These are phyloP conservation scores for Suillus hirtellus DNA, from an alignment of 768 basidiomycete genomes.

Conservation along the genomic window DNA sequence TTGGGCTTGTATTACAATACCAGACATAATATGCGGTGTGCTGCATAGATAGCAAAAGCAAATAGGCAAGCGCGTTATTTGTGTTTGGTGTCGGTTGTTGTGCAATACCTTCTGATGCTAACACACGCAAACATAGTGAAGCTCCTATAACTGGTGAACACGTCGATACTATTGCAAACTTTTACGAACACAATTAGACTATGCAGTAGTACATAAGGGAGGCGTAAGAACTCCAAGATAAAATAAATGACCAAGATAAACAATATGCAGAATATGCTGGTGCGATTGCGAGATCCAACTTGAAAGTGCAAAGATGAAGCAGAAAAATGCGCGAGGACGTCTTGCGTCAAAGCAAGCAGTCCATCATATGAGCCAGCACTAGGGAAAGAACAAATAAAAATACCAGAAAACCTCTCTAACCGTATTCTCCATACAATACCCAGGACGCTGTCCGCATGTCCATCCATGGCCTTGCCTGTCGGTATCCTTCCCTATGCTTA, in stretches of 20 bases:
- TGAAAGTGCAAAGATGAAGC: conserved; percentile 22
- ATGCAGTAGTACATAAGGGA: conserved; percentile 28
- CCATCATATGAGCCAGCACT: conserved; percentile 27
- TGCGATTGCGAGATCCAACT: conserved; percentile 34
- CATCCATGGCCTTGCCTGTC: conserved; percentile 3
- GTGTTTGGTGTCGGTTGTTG: conserved; percentile 3
- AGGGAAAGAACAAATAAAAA: conserved; percentile 28
- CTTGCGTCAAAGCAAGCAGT: conserved; percentile 30
- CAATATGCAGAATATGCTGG: conserved; percentile 35
- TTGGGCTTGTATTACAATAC: conserved; percentile 40
- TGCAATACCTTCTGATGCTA: conserved; percentile 14
- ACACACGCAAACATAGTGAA: conserved; percentile 15
- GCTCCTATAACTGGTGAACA: neutral
- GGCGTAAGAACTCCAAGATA: conserved; percentile 33
- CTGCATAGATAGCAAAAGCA: neutral
- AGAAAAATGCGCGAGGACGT: conserved; percentile 5
- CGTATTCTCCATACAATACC: conserved; percentile 23
- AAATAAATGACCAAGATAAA: conserved; percentile 40
- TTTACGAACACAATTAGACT: conserved; percentile 8
- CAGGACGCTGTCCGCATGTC: conserved; percentile 11
- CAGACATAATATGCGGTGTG: conserved; percentile 19
- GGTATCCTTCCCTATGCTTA: conserved; percentile 8
- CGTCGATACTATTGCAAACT: conserved; percentile 20
- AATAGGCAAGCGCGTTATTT: conserved; percentile 5
- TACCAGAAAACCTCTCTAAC: conserved; percentile 25